A percentile compares a stretch with the other conserved stretches of the same genome.
Conservation (phyloP, 805 yeast species). For the Starmerella kuoi region DNA sequence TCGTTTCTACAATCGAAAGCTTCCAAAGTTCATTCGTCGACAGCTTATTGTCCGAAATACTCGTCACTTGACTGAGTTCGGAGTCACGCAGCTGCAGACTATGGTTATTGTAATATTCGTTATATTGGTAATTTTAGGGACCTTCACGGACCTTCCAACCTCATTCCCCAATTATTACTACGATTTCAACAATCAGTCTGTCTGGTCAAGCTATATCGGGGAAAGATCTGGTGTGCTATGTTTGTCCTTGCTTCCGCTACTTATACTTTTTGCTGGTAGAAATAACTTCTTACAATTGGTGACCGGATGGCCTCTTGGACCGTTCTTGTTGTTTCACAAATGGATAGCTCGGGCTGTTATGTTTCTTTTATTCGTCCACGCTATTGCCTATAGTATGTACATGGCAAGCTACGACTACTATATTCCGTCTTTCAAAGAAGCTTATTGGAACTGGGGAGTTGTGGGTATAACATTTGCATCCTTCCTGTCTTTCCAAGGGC, state of each 20-base stretch:
- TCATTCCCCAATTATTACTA: constrained; percentile 8
- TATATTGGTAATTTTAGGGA: constrained; percentile 27
- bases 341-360: constrained; percentile 26
- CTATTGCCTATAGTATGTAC: constrained; percentile 18
- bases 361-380: constrained; percentile 23
- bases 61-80: not conserved
- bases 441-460: constrained; percentile 21
- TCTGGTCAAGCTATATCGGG: constrained; percentile 9
- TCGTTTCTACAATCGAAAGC: not conserved
- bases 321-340: constrained; percentile 47
- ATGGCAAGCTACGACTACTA: constrained; percentile 13
- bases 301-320: constrained; percentile 48
- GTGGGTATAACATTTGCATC: constrained; percentile 30
- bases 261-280: constrained; percentile 45
- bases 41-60: not conserved
- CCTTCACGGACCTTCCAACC: constrained; percentile 16
- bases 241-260: constrained; percentile 22
- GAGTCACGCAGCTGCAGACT: constrained; percentile 22
- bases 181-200: not conserved
- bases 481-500: constrained; percentile 35
- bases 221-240: constrained; percentile 14
- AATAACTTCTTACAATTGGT: constrained; percentile 52
- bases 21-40: not conserved
- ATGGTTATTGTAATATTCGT: constrained; percentile 29
- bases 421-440: constrained; percentile 10